Evolutionary conservation across 2,329 filamentous ascomycete genomes (phyloP).

Genomic region (Magnaporthiopsis incrustans): DNA sequence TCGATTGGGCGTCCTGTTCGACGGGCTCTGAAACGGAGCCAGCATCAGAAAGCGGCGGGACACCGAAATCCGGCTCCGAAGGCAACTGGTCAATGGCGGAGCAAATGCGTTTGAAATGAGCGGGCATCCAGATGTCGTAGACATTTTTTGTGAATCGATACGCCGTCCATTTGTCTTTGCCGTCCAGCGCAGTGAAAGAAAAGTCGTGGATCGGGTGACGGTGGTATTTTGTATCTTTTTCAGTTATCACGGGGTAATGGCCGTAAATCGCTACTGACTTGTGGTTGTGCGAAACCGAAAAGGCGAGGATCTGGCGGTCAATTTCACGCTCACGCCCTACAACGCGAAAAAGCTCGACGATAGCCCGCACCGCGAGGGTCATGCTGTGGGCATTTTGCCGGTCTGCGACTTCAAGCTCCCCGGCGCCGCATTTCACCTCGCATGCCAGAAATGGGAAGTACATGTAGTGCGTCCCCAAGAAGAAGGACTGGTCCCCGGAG

Average conservation of each 20-base stretch:
- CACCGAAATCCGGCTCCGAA: conserved; percentile 4
- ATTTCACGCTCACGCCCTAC: conserved; percentile 28
- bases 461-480: conserved; percentile 37
- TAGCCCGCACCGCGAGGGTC: conserved; percentile 28
- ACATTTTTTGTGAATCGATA: conserved; percentile 29
- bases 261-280: conserved; percentile 28
- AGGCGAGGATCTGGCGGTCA: conserved; percentile 31
- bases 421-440: conserved; percentile 36
- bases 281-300: conserved; percentile 32
- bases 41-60: conserved; percentile 3
- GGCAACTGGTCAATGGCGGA: conserved; percentile 26
- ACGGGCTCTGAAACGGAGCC: conserved; percentile 7
- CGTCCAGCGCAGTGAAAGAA: conserved; percentile 22
- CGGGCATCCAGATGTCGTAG: conserved; percentile 27
- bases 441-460: conserved; percentile 42
- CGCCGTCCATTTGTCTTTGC: conserved; percentile 27
- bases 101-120: conserved; percentile 27
- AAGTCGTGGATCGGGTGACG: conserved; percentile 27
- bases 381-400: conserved; percentile 33
- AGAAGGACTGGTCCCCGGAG: conserved; percentile 27
- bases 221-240: conserved; percentile 23
- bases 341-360: conserved; percentile 29
- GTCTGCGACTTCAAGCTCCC: conserved; percentile 27
- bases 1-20: neutral
- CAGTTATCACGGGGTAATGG: conserved; percentile 29